phyloP scores from a whole-genome alignment of 352 stramenopile genomes.

The Phytophthora tentaculata region DNA sequence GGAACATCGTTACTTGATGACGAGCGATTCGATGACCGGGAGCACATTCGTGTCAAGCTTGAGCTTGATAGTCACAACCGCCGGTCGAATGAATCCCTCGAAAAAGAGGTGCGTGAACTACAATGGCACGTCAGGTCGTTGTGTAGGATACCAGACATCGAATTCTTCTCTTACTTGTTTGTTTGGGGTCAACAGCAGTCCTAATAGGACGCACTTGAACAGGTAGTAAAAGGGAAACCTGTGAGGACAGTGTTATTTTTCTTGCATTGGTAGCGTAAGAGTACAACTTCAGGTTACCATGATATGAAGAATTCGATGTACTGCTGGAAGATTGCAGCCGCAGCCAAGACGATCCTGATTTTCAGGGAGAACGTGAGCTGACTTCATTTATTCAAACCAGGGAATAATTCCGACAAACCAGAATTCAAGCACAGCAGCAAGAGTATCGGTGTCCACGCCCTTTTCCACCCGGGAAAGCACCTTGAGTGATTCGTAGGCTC shows the following conservation, averaged over 20 bases:
- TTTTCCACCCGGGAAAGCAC: constrained; percentile 65
- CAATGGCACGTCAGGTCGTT: constrained; percentile 2
- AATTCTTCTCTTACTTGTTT: constrained; percentile 46
- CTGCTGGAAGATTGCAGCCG: constrained; percentile 63
- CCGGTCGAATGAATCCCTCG: constrained; percentile 63
- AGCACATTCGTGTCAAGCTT: constrained; percentile 55
- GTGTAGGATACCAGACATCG: background rate
- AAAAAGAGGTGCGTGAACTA: constrained; percentile 73
- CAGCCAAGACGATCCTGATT: constrained; percentile 63
- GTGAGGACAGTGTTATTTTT: constrained; percentile 1
- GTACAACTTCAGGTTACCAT: constrained; percentile 35
- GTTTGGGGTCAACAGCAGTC: constrained; percentile 61
- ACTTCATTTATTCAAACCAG: background rate
- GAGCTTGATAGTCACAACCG: constrained; percentile 45
- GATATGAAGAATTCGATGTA: constrained; percentile 76
- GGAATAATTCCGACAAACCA: constrained; percentile 37
- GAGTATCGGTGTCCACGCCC: constrained; percentile 52
- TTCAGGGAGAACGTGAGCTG: constrained; percentile 1
- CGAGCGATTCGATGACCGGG: constrained; percentile 58
- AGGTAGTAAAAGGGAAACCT: constrained; percentile 82
- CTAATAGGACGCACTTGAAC: constrained; percentile 70
- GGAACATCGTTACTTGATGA: constrained; percentile 53
- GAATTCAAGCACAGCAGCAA: constrained; percentile 66
- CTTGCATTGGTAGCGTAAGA: background rate
- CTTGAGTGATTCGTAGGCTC: constrained; percentile 76